Evolutionary conservation across 2,329 filamentous ascomycete species (phyloP).

Genomic region (Hawksworthiomyces lignivorus): DNA sequence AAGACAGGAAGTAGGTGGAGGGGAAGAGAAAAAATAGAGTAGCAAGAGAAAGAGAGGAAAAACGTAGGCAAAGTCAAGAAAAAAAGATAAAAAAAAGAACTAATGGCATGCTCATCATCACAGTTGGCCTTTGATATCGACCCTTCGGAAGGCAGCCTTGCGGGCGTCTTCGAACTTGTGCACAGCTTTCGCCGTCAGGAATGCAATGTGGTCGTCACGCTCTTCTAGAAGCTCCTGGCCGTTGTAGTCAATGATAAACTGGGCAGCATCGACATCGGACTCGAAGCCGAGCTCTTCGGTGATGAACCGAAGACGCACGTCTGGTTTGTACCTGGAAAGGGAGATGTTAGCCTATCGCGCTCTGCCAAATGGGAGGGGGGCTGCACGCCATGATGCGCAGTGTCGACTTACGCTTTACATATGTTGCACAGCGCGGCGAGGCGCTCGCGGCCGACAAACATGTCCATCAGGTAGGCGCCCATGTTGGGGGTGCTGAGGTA

Average conservation of each 20-base stretch:
- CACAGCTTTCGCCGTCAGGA: constrained; percentile 67
- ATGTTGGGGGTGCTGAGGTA: constrained; percentile 93
- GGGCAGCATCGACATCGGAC: constrained; percentile 79
- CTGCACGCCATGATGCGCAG: not conserved
- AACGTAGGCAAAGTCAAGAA: not conserved
- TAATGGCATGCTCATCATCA: constrained; percentile 37
- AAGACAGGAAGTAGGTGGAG: too few relatives aligned
- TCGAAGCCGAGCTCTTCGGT: constrained; percentile 96
- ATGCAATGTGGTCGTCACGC: constrained; percentile 62
- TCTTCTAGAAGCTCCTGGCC: constrained; percentile 72
- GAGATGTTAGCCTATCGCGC: not conserved
- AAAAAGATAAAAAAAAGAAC: not conserved
- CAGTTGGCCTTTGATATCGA: constrained; percentile 98
- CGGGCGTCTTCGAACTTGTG: constrained; percentile 67
- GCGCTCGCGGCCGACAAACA: constrained; percentile 93
- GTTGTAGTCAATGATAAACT: constrained; percentile 79
- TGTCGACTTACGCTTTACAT: constrained; percentile 78
- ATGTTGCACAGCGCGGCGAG: constrained; percentile 85
- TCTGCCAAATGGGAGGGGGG: too few relatives aligned
- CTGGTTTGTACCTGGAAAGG: constrained; percentile 80
- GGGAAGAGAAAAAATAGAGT: too few relatives aligned
- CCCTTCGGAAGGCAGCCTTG: constrained; percentile 67
- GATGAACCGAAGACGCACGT: constrained; percentile 81
- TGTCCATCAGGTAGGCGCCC: constrained; percentile 98
- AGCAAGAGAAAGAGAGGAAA: not conserved